phyloP scores from a whole-genome alignment of 2,329 filamentous ascomycete species.

The Pseudogymnoascus sp. region DNA sequence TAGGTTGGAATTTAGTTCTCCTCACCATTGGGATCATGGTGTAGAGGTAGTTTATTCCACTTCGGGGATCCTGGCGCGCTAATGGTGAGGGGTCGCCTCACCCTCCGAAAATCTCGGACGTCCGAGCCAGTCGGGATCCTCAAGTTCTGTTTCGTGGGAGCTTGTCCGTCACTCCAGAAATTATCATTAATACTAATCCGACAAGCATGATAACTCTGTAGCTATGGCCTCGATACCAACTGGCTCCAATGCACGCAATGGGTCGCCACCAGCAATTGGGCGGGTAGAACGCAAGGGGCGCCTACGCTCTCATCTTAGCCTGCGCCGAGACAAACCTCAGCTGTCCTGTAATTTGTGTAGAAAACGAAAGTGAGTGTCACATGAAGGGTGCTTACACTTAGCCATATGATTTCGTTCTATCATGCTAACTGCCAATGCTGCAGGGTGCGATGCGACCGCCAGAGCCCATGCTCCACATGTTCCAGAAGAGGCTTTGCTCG shows the following conservation, averaged over 20 bases:
- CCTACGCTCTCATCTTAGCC: slow-evolving; percentile 20
- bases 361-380: slow-evolving; percentile 25
- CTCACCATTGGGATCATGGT: not conserved
- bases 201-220: not conserved
- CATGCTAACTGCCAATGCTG: not conserved
- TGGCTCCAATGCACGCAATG: not conserved
- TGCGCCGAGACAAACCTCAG: slow-evolving; percentile 27
- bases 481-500: slow-evolving; percentile 20
- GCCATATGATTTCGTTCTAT: slow-evolving; percentile 10
- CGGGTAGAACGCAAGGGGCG: slow-evolving; percentile 9
- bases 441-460: slow-evolving; percentile 26
- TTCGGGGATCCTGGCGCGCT: not conserved
- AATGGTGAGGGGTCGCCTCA: not conserved
- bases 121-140: not conserved
- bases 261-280: not conserved
- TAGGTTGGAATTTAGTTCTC: not conserved
- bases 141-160: not conserved
- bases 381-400: slow-evolving; percentile 17
- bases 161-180: not conserved
- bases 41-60: not conserved
- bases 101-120: slow-evolving; percentile 3
- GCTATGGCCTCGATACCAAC: not conserved
- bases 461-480: slow-evolving; percentile 25
- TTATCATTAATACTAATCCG: not conserved
- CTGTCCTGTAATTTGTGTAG: slow-evolving; percentile 26